Percentiles rank a stretch among this genome's conserved stretches.
phyloP scores from a whole-genome alignment of 768 basidiomycete genomes.

The Dendrothele bispora region DNA sequence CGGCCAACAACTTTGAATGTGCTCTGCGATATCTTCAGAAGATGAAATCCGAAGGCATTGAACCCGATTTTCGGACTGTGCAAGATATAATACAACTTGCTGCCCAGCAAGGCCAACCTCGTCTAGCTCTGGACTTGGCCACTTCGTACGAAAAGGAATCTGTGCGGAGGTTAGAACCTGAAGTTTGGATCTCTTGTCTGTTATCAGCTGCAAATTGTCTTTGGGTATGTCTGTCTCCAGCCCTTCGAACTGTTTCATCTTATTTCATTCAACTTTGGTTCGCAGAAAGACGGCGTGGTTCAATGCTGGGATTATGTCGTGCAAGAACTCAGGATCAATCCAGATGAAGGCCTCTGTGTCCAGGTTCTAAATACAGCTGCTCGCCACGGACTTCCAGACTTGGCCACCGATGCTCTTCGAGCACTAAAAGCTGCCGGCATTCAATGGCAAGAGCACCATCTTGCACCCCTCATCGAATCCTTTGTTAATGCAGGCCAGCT shows the following conservation, averaged over 20 bases:
- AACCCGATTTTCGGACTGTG: constrained; percentile 48
- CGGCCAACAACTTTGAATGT: constrained; percentile 59
- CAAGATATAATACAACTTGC: constrained; percentile 55
- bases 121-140: constrained; percentile 74
- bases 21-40: constrained; percentile 61
- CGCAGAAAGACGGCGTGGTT: constrained; percentile 65
- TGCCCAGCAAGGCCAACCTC: constrained; percentile 52
- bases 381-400: constrained; percentile 66
- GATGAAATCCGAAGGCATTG: constrained; percentile 52
- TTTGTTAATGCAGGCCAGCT: constrained; percentile 57
- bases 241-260: not conserved
- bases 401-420: constrained; percentile 66
- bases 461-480: constrained; percentile 76
- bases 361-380: constrained; percentile 73
- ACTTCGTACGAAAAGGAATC: constrained; percentile 56
- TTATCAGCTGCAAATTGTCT: constrained; percentile 59
- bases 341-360: constrained; percentile 75
- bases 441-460: constrained; percentile 67
- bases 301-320: constrained; percentile 63
- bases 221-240: constrained; percentile 54
- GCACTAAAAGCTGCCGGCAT: constrained; percentile 49
- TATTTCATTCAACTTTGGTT: constrained; percentile 6
- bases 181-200: constrained; percentile 69
- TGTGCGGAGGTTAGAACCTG: constrained; percentile 49
- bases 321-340: constrained; percentile 48